These are phyloP conservation scores for Podospora didyma DNA, from an alignment of 495 filamentous ascomycete species.

Conservation along the genomic window DNA sequence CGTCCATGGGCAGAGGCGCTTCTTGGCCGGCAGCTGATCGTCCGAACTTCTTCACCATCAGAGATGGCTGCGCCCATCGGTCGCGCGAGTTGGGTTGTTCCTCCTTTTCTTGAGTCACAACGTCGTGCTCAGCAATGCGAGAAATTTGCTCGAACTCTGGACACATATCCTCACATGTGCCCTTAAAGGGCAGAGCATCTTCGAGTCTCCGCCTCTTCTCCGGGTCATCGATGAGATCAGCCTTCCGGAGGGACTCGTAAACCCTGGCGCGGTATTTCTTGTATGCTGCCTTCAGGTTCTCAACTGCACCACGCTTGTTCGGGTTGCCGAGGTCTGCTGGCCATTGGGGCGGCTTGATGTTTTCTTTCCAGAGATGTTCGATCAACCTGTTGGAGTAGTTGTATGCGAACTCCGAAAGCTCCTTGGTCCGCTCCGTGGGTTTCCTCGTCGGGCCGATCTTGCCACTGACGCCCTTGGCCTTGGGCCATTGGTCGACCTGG, in stretches of 20 bases:
- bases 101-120: conserved; percentile 50
- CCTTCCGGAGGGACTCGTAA: conserved; percentile 63
- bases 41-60: conserved; percentile 78
- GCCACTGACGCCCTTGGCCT: not conserved
- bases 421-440: conserved; percentile 21
- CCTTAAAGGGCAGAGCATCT: conserved; percentile 81
- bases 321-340: conserved; percentile 37
- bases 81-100: conserved; percentile 28
- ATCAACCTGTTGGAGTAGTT: conserved; percentile 39
- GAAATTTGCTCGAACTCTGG: conserved; percentile 82
- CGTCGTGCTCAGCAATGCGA: conserved; percentile 63
- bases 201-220: conserved; percentile 74
- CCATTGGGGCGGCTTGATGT: conserved; percentile 43
- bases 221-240: conserved; percentile 82
- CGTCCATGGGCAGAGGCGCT: conserved; percentile 85
- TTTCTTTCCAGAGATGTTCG: conserved; percentile 37
- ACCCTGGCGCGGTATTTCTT: conserved; percentile 67
- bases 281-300: conserved; percentile 39
- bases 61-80: conserved; percentile 30
- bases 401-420: conserved; percentile 28
- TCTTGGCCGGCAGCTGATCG: conserved; percentile 91
- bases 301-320: conserved; percentile 36
- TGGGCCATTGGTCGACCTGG: not conserved
- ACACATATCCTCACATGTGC: conserved; percentile 91
- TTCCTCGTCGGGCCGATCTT: conserved; percentile 7